phyloP scores from a whole-genome alignment of 2,329 filamentous ascomycete species.

The Colletotrichum camelliae region DNA sequence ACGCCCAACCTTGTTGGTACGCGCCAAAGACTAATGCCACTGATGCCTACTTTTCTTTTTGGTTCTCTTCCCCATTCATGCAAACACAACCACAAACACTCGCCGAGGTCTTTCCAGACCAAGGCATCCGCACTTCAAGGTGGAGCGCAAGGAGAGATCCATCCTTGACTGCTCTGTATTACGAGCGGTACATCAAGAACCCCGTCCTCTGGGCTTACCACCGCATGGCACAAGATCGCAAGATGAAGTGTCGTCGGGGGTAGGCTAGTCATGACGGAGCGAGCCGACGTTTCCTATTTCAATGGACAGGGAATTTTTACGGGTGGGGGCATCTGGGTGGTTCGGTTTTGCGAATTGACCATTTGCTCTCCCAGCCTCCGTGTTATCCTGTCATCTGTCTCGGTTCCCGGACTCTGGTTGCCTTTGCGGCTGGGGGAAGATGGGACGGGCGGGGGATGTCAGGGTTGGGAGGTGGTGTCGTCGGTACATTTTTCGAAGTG shows the following conservation, averaged over 20 bases:
- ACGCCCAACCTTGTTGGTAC: background rate
- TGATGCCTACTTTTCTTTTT: slow-evolving; percentile 1
- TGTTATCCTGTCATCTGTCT: slow-evolving; percentile 42
- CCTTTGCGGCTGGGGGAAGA: slow-evolving; percentile 11
- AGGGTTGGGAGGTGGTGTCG: slow-evolving; percentile 41
- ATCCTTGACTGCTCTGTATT: slow-evolving; percentile 80
- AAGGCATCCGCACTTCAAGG: slow-evolving; percentile 68
- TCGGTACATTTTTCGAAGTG: slow-evolving; percentile 44
- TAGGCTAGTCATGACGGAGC: background rate
- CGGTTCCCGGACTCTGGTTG: slow-evolving; percentile 19
- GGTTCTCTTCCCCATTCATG: background rate
- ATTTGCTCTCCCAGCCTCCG: slow-evolving; percentile 45
- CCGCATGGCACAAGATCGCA: slow-evolving; percentile 18
- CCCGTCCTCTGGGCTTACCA: slow-evolving; percentile 3
- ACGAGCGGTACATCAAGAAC: slow-evolving; percentile 69
- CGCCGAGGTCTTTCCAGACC: background rate
- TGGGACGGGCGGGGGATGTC: slow-evolving; percentile 31
- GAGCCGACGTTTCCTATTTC: slow-evolving; percentile 26
- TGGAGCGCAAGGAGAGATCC: slow-evolving; percentile 78
- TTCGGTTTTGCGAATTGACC: slow-evolving; percentile 44
- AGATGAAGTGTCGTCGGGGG: slow-evolving; percentile 24
- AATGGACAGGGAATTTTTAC: slow-evolving; percentile 31
- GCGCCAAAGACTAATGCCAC: slow-evolving; percentile 10
- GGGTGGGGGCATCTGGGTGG: slow-evolving; percentile 34
- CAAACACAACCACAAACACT: background rate